Percentiles rank a stretch among this genome's conserved stretches.
Evolutionary conservation across 768 basidiomycete species (phyloP).

Genomic region (Myochromella boudieri): DNA sequence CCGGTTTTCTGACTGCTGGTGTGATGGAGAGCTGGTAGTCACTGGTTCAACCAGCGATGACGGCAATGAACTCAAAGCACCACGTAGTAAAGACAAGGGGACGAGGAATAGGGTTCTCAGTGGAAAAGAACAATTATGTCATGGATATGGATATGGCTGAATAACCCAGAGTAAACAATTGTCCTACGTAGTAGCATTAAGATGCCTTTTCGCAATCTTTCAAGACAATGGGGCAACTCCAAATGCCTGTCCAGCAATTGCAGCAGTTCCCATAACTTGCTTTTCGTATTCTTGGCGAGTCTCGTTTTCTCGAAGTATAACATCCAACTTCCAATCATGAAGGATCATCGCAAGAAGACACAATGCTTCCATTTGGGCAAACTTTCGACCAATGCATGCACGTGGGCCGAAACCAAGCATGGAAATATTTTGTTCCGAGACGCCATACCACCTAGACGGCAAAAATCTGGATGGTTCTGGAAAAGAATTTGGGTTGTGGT

Average conservation of each 20-base stretch:
- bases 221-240: no score
- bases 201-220: no score
- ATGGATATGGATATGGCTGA: no score
- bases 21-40: no score
- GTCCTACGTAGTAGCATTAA: no score
- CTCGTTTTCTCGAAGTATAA: not conserved
- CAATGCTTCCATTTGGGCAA: slow-evolving; percentile 42
- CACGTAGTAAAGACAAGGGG: no score
- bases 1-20: no score
- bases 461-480: slow-evolving; percentile 26
- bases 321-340: slow-evolving; percentile 41
- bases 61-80: no score
- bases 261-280: not conserved
- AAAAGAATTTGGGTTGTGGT: slow-evolving; percentile 30
- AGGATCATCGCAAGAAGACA: slow-evolving; percentile 40
- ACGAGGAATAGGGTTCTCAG: no score
- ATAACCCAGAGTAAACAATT: no score
- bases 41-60: no score
- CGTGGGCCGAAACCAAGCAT: slow-evolving; percentile 33
- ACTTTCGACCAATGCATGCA: slow-evolving; percentile 42
- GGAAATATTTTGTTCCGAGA: slow-evolving; percentile 16
- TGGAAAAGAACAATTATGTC: no score
- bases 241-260: not conserved
- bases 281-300: not conserved
- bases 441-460: slow-evolving; percentile 33